phyloP scores from a whole-genome alignment of 176 grass and related monocot genomes.

The Tillandsia leiboldiana region DNA sequence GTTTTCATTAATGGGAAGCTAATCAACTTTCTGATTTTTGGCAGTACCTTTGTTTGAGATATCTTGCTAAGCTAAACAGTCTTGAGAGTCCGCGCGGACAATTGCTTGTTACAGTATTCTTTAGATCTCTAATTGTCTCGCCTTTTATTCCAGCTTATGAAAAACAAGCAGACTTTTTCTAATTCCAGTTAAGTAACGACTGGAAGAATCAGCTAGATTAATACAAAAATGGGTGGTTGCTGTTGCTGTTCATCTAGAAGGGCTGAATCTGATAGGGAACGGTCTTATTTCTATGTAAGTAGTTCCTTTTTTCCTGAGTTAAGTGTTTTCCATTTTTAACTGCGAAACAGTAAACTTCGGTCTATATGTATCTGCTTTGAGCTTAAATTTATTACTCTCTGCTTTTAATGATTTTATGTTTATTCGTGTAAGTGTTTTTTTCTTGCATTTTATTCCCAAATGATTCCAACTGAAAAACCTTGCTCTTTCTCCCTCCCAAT shows the following conservation, averaged over 20 bases:
- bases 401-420: not conserved
- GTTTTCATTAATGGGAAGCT: not conserved
- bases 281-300: conserved; percentile 60
- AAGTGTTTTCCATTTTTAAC: not conserved
- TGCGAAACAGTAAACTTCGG: not conserved
- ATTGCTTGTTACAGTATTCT: not conserved
- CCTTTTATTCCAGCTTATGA: conserved; percentile 34
- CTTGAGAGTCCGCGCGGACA: not conserved
- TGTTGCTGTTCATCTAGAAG: conserved; percentile 63
- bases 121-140: not conserved
- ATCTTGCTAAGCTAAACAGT: not conserved
- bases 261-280: conserved; percentile 45
- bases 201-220: conserved; percentile 25
- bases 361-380: not conserved
- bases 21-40: not conserved
- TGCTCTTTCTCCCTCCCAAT: not conserved
- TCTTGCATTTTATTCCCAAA: not conserved
- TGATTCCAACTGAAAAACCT: not conserved
- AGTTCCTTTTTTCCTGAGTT: not conserved
- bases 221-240: conserved; percentile 72
- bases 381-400: not conserved
- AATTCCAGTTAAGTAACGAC: conserved; percentile 28
- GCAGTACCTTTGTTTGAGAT: not conserved
- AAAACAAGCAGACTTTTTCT: conserved; percentile 9
- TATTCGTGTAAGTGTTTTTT: not conserved